These are phyloP conservation scores for Mycena citricolor DNA, from an alignment of 1,284 basidiomycete species.

Conservation along the genomic window DNA sequence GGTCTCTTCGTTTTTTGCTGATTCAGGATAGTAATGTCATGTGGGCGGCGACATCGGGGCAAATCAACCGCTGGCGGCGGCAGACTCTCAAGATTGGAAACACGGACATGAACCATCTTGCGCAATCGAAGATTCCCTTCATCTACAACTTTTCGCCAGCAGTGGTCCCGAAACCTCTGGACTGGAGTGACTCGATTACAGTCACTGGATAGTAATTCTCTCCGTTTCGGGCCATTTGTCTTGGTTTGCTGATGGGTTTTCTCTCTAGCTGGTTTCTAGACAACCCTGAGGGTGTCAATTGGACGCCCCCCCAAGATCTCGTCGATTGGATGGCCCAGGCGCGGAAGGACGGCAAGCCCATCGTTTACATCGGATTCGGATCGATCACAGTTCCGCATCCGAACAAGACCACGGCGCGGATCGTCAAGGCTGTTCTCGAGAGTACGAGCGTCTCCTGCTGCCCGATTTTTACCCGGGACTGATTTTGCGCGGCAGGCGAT, in stretches of 20 bases:
- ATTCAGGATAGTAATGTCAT: conserved; percentile 86
- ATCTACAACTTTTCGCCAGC: conserved; percentile 94
- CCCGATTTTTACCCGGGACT: background rate
- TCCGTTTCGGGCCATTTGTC: too few species aligned
- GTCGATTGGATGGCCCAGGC: conserved; percentile 82
- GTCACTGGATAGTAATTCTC: conserved; percentile 66
- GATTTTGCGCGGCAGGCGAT: conserved; percentile 37
- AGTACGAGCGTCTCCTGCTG: conserved; percentile 34
- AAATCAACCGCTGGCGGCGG: conserved; percentile 93
- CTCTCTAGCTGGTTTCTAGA: conserved; percentile 93
- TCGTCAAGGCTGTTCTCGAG: conserved; percentile 84
- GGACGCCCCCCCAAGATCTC: conserved; percentile 81
- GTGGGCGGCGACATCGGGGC: conserved; percentile 91
- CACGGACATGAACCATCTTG: conserved; percentile 90
- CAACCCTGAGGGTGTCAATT: conserved; percentile 83
- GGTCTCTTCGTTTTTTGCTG: too few species aligned
- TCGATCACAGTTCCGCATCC: conserved; percentile 97
- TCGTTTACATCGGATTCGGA: conserved; percentile 98
- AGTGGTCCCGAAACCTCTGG: conserved; percentile 87
- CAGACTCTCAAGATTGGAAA: conserved; percentile 73
- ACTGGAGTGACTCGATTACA: conserved; percentile 98
- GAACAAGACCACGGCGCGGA: conserved; percentile 83
- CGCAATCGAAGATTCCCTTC: conserved; percentile 95
- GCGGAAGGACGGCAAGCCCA: conserved; percentile 73
- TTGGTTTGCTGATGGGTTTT: conserved; percentile 21